Evolutionary conservation across 768 basidiomycete species (phyloP).

Genomic region (Rubroboletus satanas): DNA sequence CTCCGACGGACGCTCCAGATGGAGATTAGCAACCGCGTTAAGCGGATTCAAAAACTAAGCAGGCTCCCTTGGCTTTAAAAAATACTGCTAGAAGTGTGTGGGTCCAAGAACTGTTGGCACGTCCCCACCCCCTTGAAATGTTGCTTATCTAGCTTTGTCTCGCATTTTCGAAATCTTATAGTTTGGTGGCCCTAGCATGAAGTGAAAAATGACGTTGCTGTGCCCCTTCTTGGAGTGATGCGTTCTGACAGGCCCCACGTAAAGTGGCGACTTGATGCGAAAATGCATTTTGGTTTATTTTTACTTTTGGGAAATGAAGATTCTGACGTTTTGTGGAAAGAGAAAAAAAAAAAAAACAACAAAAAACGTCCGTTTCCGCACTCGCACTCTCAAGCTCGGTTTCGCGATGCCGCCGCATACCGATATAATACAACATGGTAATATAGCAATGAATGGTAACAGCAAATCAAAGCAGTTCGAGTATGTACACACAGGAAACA

Average conservation of each 20-base stretch:
- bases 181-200: neutral
- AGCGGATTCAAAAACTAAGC: conserved; percentile 65
- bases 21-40: conserved; percentile 60
- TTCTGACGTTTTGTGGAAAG: conserved; percentile 3
- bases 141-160: conserved; percentile 1
- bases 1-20: conserved; percentile 51
- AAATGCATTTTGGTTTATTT: neutral
- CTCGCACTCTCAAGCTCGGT: neutral
- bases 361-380: neutral
- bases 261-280: neutral
- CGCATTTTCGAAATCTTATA: conserved; percentile 7
- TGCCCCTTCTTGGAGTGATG: conserved; percentile 1
- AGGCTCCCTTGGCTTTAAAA: conserved; percentile 25
- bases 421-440: conserved; percentile 24
- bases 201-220: conserved; percentile 1
- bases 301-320: conserved; percentile 10
- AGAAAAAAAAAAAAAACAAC: neutral
- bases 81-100: no score
- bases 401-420: neutral
- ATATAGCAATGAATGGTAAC: conserved; percentile 12
- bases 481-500: conserved; percentile 12
- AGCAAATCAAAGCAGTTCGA: conserved; percentile 1
- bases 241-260: conserved; percentile 14
- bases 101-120: no score
- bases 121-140: neutral